phyloP scores from a whole-genome alignment of 139 green algal species.

The Coccomyxa sp. region DNA sequence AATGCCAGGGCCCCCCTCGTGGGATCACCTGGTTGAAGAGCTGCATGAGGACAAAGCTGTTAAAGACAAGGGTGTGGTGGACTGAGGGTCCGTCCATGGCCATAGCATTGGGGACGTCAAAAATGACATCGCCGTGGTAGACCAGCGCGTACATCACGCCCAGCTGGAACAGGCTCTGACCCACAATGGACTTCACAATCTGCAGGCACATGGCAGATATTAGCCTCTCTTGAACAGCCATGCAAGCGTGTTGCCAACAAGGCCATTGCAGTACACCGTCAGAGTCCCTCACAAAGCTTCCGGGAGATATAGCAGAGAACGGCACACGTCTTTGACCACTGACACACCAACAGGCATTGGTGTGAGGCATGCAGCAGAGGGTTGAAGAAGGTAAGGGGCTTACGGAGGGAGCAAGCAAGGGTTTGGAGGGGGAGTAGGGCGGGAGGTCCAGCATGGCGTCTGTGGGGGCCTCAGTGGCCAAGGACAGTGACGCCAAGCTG shows the following conservation, averaged over 20 bases:
- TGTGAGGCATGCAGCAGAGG: not conserved
- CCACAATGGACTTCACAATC: slow-evolving; percentile 47
- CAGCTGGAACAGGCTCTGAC: slow-evolving; percentile 76
- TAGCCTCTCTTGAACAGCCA: too few species aligned
- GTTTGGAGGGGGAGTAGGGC: slow-evolving; percentile 38
- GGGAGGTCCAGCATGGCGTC: slow-evolving; percentile 54
- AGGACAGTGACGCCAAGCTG: slow-evolving; percentile 69
- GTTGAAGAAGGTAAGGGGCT: not conserved
- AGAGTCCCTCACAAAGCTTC: too few species aligned
- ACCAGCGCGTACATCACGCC: slow-evolving; percentile 59
- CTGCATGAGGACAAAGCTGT: slow-evolving; percentile 73
- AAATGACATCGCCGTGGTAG: slow-evolving; percentile 26
- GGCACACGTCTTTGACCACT: too few species aligned
- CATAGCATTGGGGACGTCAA: slow-evolving; percentile 28
- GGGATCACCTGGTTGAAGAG: slow-evolving; percentile 77
- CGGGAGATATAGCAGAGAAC: too few species aligned
- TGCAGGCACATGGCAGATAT: too few species aligned
- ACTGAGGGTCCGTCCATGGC: slow-evolving; percentile 19
- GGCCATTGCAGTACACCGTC: too few species aligned
- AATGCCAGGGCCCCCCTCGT: too few species aligned
- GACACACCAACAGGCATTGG: too few species aligned
- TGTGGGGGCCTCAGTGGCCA: slow-evolving; percentile 77
- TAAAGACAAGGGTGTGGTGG: slow-evolving; percentile 82
- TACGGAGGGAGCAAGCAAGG: slow-evolving; percentile 20
- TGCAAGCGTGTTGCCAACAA: too few species aligned